Conservation (phyloP, 2,329 filamentous ascomycete species). For the Mycocentrospora acerina region DNA sequence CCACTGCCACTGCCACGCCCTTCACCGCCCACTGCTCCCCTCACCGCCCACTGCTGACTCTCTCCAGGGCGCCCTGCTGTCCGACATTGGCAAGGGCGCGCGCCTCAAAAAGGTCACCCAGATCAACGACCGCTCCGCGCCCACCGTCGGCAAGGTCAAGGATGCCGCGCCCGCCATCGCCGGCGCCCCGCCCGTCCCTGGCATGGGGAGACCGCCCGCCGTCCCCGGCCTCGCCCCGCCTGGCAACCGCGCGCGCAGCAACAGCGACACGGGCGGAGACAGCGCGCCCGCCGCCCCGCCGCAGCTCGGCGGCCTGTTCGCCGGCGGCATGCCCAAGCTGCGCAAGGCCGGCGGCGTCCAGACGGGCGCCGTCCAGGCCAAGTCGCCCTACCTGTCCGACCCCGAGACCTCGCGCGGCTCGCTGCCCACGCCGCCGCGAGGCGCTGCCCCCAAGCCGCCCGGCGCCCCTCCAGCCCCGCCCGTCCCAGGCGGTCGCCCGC, state of each 20-base stretch:
- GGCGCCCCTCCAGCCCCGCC: slow-evolving; percentile 53
- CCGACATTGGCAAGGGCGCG: slow-evolving; percentile 82
- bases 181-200: slow-evolving; percentile 80
- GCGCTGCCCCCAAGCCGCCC: slow-evolving; percentile 53
- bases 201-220: slow-evolving; percentile 49
- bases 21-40: no score
- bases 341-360: slow-evolving; percentile 75
- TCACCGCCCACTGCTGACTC: slow-evolving; percentile 31
- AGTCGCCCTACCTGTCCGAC: slow-evolving; percentile 78
- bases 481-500: slow-evolving; percentile 54
- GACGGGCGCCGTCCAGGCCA: slow-evolving; percentile 59
- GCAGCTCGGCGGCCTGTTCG: slow-evolving; percentile 85
- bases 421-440: slow-evolving; percentile 56
- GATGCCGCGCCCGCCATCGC: slow-evolving; percentile 64
- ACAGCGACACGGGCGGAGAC: slow-evolving; percentile 67
- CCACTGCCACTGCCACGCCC: no score
- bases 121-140: slow-evolving; percentile 90
- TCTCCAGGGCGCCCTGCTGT: slow-evolving; percentile 75
- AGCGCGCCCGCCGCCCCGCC: slow-evolving; percentile 52
- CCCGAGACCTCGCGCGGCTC: slow-evolving; percentile 62
- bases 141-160: slow-evolving; percentile 61
- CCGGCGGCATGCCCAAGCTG: slow-evolving; percentile 92
- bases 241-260: slow-evolving; percentile 67
- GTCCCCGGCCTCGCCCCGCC: slow-evolving; percentile 71
- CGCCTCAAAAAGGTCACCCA: slow-evolving; percentile 76